Percentiles rank a stretch among this genome's conserved stretches.
These are phyloP conservation scores for Trypethelium eluteriae DNA, from an alignment of 495 filamentous ascomycete genomes.

Conservation along the genomic window DNA sequence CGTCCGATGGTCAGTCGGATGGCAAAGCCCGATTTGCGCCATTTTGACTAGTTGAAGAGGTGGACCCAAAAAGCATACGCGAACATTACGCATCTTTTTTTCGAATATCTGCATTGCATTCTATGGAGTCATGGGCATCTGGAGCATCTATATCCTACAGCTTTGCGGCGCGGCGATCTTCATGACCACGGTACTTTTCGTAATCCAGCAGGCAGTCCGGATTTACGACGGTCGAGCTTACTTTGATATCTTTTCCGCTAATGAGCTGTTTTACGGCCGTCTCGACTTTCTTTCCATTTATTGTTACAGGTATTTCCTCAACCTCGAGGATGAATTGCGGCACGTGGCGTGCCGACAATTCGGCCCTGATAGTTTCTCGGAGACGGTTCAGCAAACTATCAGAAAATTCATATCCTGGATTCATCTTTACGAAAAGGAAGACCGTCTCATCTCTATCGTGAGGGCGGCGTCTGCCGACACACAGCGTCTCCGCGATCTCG, in stretches of 20 bases:
- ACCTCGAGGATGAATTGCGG: constrained; percentile 72
- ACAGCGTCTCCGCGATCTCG: constrained; percentile 55
- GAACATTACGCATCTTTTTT: constrained; percentile 62
- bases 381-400: constrained; percentile 50
- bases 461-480: constrained; percentile 65
- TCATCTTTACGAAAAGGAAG: constrained; percentile 68
- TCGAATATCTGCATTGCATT: constrained; percentile 65
- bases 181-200: constrained; percentile 1
- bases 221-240: constrained; percentile 68
- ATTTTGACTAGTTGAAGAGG: constrained; percentile 13
- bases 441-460: constrained; percentile 65
- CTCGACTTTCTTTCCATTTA: constrained; percentile 82
- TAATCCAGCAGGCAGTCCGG: constrained; percentile 45
- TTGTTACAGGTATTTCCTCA: constrained; percentile 68
- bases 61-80: constrained; percentile 60
- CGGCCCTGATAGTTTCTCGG: constrained; percentile 52
- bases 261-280: constrained; percentile 78
- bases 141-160: background rate
- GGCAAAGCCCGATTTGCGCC: constrained; percentile 44
- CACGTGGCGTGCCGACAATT: constrained; percentile 64
- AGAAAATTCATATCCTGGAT: constrained; percentile 47
- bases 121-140: constrained; percentile 58
- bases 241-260: constrained; percentile 62
- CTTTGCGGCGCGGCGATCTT: background rate
- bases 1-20: constrained; percentile 66